Percentiles rank a stretch among this genome's conserved stretches.
phyloP scores from a whole-genome alignment of 805 yeast species.

The Hanseniaspora pseudoguilliermondii region DNA sequence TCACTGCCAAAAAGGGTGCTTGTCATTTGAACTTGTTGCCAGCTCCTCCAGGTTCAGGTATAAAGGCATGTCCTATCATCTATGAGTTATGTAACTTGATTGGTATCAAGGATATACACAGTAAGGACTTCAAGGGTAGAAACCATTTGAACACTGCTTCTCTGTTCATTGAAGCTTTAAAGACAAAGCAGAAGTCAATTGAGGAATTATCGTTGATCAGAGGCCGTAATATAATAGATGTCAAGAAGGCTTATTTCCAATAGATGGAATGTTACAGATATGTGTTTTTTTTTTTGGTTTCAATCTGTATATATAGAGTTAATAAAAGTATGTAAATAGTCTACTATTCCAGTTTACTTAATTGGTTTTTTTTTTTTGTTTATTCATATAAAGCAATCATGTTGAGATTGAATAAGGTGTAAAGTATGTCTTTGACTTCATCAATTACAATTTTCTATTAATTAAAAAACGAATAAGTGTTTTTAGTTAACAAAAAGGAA shows the following conservation, averaged over 20 bases:
- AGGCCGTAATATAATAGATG: slow-evolving; percentile 90
- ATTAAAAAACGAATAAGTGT: too few relatives aligned
- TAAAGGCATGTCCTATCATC: slow-evolving; percentile 79
- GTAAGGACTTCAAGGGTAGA: slow-evolving; percentile 83
- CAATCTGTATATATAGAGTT: too few relatives aligned
- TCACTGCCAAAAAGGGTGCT: slow-evolving; percentile 76
- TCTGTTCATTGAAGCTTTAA: slow-evolving; percentile 73
- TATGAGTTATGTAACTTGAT: slow-evolving; percentile 85
- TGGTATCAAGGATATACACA: slow-evolving; percentile 86
- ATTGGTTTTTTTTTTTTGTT: too few relatives aligned
- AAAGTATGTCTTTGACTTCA: too few relatives aligned
- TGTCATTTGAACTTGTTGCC: slow-evolving; percentile 69
- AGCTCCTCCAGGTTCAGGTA: slow-evolving; percentile 87
- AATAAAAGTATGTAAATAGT: too few relatives aligned
- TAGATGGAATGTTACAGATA: background rate
- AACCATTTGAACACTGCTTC: slow-evolving; percentile 90
- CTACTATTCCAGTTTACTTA: too few relatives aligned
- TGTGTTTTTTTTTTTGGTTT: background rate
- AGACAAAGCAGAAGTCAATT: slow-evolving; percentile 57
- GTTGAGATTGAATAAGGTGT: too few relatives aligned
- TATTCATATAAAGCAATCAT: too few relatives aligned
- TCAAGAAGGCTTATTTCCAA: slow-evolving; percentile 69
- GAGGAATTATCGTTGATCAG: slow-evolving; percentile 82
- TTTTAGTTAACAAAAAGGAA: too few relatives aligned
- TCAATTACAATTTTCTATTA: too few relatives aligned